Evolutionary conservation across 1,284 basidiomycete genomes (phyloP).

Genomic region (Irpex sp.): DNA sequence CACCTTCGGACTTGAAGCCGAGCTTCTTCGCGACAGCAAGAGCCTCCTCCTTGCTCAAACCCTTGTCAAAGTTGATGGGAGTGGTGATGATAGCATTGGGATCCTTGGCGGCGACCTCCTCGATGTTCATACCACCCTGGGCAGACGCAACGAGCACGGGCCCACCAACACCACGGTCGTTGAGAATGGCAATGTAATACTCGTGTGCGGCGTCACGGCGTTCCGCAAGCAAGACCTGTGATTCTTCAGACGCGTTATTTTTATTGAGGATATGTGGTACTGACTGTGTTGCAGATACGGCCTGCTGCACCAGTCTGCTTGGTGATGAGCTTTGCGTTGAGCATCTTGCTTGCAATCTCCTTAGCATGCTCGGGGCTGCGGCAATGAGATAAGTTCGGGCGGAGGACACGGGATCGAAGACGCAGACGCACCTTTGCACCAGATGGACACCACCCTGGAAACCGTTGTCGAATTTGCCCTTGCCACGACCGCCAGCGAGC

Average conservation of each 20-base stretch:
- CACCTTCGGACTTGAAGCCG: conserved; percentile 76
- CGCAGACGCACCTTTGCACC: conserved; percentile 71
- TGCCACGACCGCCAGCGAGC: conserved; percentile 96
- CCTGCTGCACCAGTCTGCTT: conserved; percentile 97
- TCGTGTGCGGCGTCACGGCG: conserved; percentile 92
- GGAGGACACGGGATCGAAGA: conserved; percentile 5
- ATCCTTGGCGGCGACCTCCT: conserved; percentile 98
- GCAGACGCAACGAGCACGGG: conserved; percentile 93
- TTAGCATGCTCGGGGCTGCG: conserved; percentile 84
- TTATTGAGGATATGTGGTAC: conserved; percentile 24
- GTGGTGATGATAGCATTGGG: conserved; percentile 96
- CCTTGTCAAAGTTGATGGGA: conserved; percentile 86
- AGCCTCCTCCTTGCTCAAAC: conserved; percentile 74
- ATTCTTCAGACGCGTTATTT: conserved; percentile 8
- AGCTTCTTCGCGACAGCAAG: conserved; percentile 85
- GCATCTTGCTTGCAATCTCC: conserved; percentile 90
- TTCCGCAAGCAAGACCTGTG: conserved; percentile 96
- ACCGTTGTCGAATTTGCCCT: conserved; percentile 96
- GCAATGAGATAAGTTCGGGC: conserved; percentile 6
- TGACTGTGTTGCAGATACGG: conserved; percentile 90
- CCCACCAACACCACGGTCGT: conserved; percentile 88
- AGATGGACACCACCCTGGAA: conserved; percentile 98
- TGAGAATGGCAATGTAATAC: conserved; percentile 97
- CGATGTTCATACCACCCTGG: conserved; percentile 98
- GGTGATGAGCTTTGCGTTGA: conserved; percentile 94